A percentile compares a stretch with the other conserved stretches of the same genome.
These are phyloP conservation scores for Geotrichum europaeum DNA, from an alignment of 1,139 yeast genomes.

Conservation along the genomic window DNA sequence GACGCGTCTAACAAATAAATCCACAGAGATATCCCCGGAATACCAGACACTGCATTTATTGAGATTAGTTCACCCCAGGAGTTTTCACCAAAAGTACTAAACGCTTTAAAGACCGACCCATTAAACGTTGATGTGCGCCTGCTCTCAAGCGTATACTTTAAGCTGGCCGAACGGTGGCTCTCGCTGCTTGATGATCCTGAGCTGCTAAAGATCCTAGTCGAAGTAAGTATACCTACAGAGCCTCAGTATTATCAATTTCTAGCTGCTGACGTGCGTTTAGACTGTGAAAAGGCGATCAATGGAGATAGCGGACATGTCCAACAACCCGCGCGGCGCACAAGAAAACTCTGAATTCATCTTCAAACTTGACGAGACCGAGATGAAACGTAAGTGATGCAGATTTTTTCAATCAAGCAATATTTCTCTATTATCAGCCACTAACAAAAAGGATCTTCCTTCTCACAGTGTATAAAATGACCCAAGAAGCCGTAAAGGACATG, in stretches of 20 bases:
- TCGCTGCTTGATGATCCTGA: slow-evolving; percentile 60
- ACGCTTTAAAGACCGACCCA: slow-evolving; percentile 78
- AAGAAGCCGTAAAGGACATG: slow-evolving; percentile 57
- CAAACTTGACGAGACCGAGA: slow-evolving; percentile 73
- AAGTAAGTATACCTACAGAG: slow-evolving; percentile 24
- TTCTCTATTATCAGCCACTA: not conserved
- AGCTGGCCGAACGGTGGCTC: slow-evolving; percentile 70
- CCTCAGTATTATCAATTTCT: not conserved
- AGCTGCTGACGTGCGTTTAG: slow-evolving; percentile 20
- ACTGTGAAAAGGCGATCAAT: slow-evolving; percentile 61
- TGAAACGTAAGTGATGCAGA: slow-evolving; percentile 32
- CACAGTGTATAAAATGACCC: slow-evolving; percentile 49
- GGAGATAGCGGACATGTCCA: slow-evolving; percentile 67
- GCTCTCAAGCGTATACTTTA: slow-evolving; percentile 60
- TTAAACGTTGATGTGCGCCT: slow-evolving; percentile 60
- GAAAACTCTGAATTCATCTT: slow-evolving; percentile 46
- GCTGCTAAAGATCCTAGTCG: slow-evolving; percentile 47
- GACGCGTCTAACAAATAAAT: slow-evolving; percentile 21
- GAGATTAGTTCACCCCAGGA: slow-evolving; percentile 65
- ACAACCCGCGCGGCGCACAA: slow-evolving; percentile 41
- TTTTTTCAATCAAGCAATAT: not conserved
- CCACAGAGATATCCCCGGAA: slow-evolving; percentile 30
- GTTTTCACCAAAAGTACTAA: slow-evolving; percentile 56
- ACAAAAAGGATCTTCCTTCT: not conserved
- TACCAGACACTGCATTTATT: slow-evolving; percentile 51